A percentile compares a stretch with the other conserved stretches of the same genome.
phyloP scores from a whole-genome alignment of 1,139 yeast species.

The Candida tropicalis region DNA sequence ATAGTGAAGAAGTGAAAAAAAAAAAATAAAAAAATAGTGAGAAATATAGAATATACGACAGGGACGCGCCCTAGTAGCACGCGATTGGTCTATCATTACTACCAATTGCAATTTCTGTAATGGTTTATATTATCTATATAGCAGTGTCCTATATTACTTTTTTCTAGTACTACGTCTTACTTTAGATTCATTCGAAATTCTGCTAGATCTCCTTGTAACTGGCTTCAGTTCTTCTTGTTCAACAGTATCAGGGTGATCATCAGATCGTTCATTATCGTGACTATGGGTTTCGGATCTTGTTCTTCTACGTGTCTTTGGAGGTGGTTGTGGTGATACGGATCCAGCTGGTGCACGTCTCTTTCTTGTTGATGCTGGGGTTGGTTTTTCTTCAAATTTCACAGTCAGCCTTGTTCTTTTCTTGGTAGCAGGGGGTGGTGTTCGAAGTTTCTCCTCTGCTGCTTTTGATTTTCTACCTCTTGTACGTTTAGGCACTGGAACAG shows the following conservation, averaged over 20 bases:
- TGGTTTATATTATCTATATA: too few species aligned
- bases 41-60: too few species aligned
- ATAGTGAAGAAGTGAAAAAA: too few species aligned
- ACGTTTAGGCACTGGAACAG: conserved; percentile 15
- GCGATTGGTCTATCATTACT: too few species aligned
- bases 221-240: conserved; percentile 11
- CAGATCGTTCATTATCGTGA: conserved; percentile 19
- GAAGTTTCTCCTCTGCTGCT: conserved; percentile 12
- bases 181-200: conserved; percentile 20
- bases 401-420: conserved; percentile 33
- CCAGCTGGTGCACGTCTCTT: conserved; percentile 14
- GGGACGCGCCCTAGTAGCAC: too few species aligned
- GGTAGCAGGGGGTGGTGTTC: conserved; percentile 16
- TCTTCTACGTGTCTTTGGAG: conserved; percentile 23
- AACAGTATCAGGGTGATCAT: conserved; percentile 12
- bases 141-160: too few species aligned
- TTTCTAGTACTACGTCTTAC: conserved; percentile 31
- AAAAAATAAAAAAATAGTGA: too few species aligned
- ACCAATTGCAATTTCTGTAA: too few species aligned
- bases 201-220: conserved; percentile 25
- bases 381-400: conserved; percentile 23
- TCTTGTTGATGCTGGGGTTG: conserved; percentile 16
- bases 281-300: conserved; percentile 31
- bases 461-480: conserved; percentile 21
- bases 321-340: conserved; percentile 16